Base-by-base conservation (phyloP, 805 yeast genomes). In the Lipomyces chichibuensis region DNA sequence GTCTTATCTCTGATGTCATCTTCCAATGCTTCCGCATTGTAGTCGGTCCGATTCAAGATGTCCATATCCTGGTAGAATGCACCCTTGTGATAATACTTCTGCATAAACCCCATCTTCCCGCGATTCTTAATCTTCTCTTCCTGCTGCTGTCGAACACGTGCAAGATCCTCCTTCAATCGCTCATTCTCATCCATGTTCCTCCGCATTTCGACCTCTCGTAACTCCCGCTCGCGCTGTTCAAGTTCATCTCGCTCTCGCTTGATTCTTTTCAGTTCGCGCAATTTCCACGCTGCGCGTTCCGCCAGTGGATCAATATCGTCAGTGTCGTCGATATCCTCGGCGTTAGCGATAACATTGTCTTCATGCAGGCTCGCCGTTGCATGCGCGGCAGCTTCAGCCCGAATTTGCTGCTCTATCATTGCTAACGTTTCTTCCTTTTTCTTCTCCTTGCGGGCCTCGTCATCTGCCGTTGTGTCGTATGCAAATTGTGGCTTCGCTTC, bases 281-380 rank as follows among this genome's bases (percentile, higher is more conserved):
- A 60, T 63, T 76, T 75, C 87, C 87, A 84, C 2, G 75, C 79
- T 3, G 71, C 74, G 29, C 71, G 69, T 70, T 85, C 88, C 7
- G 66, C 74, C 61, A 80, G 84, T 0, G 88, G 86, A 65, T 87
- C 87, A 4, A 84, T 51, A 46, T 83, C 86, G 71, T 88, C 91
- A 0, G 88, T 84, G 71, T 88, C 92, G 70, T 87, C 90, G 0
- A 84, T 73, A 0, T 72, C 80, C 59, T 76, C 75, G n/a, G 75
- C 60, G 56, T 76, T 74, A 20, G 66, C 67, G 62, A 74, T 33
- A 43, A 69, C 67, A 67, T 75, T 57, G 71, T 76, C 63, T 65
- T 73, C 65, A 73, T 74, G 60, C 46, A 61, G 43, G 49, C 64
- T 53, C 33, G 69, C 59, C 7, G 23, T 29, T 6, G 67, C 64